Evolutionary conservation across 768 basidiomycete species (phyloP).

Genomic region (Psilocybe cyanescens): DNA sequence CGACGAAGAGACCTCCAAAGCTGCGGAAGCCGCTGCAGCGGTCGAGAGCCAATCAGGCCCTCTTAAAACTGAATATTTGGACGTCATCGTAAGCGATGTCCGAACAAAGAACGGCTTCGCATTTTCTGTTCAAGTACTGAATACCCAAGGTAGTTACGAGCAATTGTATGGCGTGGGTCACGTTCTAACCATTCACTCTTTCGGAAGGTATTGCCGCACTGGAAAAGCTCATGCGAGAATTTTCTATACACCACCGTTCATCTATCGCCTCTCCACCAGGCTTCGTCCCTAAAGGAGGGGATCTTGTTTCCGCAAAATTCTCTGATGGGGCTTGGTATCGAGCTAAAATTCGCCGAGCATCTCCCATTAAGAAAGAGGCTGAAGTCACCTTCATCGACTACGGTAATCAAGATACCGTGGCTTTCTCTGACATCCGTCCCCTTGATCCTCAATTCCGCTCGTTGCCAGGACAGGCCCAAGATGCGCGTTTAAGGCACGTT

Average conservation of each 20-base stretch:
- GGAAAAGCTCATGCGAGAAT: slow-evolving; percentile 94
- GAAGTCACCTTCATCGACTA: slow-evolving; percentile 96
- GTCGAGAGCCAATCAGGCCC: slow-evolving; percentile 49
- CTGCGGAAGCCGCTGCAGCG: slow-evolving; percentile 45
- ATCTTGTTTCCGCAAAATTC: slow-evolving; percentile 94
- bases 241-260: slow-evolving; percentile 82
- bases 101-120: slow-evolving; percentile 71
- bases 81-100: slow-evolving; percentile 91
- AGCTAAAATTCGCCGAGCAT: slow-evolving; percentile 86
- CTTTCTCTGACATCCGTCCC: slow-evolving; percentile 85
- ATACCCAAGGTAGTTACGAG: slow-evolving; percentile 75
- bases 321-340: slow-evolving; percentile 96
- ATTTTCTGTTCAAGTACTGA: slow-evolving; percentile 94
- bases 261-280: slow-evolving; percentile 60
- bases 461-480: slow-evolving; percentile 91
- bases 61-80: slow-evolving; percentile 85
- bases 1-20: slow-evolving; percentile 66
- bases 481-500: slow-evolving; percentile 83
- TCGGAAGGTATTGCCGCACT: slow-evolving; percentile 82
- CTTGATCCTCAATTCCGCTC: slow-evolving; percentile 90
- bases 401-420: slow-evolving; percentile 90
- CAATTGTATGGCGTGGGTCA: background rate
- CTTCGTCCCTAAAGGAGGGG: slow-evolving; percentile 83
- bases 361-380: slow-evolving; percentile 89
- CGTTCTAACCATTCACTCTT: background rate